A percentile compares a stretch with the other conserved stretches of the same genome.
Conservation (phyloP, 345 rosid genomes). For the Microthlaspi erraticum region DNA sequence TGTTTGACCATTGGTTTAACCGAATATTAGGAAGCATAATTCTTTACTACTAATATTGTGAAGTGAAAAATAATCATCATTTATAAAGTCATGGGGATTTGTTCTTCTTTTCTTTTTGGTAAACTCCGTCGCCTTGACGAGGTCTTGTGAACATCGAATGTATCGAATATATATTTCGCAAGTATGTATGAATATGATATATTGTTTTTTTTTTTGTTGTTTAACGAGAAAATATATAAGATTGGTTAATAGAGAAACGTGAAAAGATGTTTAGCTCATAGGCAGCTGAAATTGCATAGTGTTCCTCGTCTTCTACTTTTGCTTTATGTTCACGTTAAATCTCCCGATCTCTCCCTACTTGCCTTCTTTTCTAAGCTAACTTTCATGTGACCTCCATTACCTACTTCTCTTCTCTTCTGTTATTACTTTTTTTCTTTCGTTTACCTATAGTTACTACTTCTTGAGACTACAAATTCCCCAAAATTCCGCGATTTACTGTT, state of each 20-base stretch:
- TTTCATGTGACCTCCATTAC: conserved; percentile 44
- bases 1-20: conserved; percentile 1
- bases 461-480: conserved; percentile 5
- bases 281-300: conserved; percentile 25
- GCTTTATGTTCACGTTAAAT: conserved; percentile 42
- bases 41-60: neutral
- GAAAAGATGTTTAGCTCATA: conserved; percentile 23
- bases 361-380: conserved; percentile 43
- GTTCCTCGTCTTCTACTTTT: conserved; percentile 35
- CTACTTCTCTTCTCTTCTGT: conserved; percentile 17
- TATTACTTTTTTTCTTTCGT: neutral
- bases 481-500: conserved; percentile 8
- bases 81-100: conserved; percentile 12
- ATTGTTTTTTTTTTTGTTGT: neutral
- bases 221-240: conserved; percentile 1
- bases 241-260: conserved; percentile 33
- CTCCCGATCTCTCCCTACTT: conserved; percentile 27
- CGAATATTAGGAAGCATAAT: conserved; percentile 14
- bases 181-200: conserved; percentile 11
- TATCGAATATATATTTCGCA: conserved; percentile 9
- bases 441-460: neutral
- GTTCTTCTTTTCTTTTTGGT: neutral
- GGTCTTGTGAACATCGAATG: conserved; percentile 20
- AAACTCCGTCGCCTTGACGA: conserved; percentile 32
- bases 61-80: neutral